Percentiles rank a stretch among this genome's conserved stretches.
phyloP scores from a whole-genome alignment of 78 protist species.

The Dictyostelium citrinum region DNA sequence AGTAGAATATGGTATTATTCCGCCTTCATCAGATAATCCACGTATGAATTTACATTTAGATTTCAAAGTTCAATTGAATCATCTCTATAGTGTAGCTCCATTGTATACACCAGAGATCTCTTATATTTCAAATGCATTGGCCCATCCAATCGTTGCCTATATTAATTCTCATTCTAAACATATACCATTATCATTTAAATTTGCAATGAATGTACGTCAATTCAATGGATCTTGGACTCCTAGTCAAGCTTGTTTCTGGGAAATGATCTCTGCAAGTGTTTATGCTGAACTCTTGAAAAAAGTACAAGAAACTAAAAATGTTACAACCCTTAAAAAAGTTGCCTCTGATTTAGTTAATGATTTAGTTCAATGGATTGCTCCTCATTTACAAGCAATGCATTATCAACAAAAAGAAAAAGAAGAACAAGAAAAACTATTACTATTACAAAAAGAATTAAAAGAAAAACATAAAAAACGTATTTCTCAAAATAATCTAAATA shows the following conservation, averaged over 20 bases:
- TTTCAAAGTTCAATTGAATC: slow-evolving; percentile 55
- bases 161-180: slow-evolving; percentile 64
- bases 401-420: slow-evolving; percentile 30
- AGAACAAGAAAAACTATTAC: not conserved
- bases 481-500: not conserved
- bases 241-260: slow-evolving; percentile 72
- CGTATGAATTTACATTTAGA: slow-evolving; percentile 45
- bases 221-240: slow-evolving; percentile 75
- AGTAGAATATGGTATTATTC: slow-evolving; percentile 59
- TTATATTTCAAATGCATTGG: slow-evolving; percentile 64
- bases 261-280: slow-evolving; percentile 16
- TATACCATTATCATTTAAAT: slow-evolving; percentile 26
- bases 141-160: slow-evolving; percentile 74
- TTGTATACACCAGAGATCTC: slow-evolving; percentile 64
- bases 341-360: slow-evolving; percentile 27
- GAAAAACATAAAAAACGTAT: not conserved
- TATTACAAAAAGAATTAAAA: not conserved
- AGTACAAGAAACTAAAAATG: slow-evolving; percentile 60
- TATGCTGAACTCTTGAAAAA: slow-evolving; percentile 19
- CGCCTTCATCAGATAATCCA: slow-evolving; percentile 56
- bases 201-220: slow-evolving; percentile 62
- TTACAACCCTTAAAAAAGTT: slow-evolving; percentile 38
- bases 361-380: slow-evolving; percentile 22
- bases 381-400: slow-evolving; percentile 4
- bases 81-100: slow-evolving; percentile 52